Percentiles rank a stretch among this genome's conserved stretches.
Evolutionary conservation across 352 stramenopile genomes (phyloP).

Genomic region (Phytopythium sindhum): DNA sequence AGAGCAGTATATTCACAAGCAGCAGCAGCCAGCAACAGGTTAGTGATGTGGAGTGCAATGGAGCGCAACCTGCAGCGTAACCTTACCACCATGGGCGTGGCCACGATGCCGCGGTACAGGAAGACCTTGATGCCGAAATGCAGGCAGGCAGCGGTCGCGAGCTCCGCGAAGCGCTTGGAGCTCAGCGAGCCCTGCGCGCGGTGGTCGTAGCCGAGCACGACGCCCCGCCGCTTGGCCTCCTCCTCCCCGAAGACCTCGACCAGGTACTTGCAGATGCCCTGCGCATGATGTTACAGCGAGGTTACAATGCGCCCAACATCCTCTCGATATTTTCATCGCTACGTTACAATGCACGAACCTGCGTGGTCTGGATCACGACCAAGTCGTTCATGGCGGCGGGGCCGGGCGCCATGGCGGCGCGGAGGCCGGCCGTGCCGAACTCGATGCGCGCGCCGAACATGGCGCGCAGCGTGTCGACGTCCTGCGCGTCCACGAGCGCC

Average conservation of each 20-base stretch:
- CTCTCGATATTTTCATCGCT: background rate
- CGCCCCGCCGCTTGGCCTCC: slow-evolving; percentile 60
- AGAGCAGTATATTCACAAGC: background rate
- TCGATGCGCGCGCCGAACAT: slow-evolving; percentile 83
- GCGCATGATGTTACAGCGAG: slow-evolving; percentile 89
- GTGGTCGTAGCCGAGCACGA: slow-evolving; percentile 92
- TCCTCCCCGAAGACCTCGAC: slow-evolving; percentile 64
- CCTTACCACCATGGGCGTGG: slow-evolving; percentile 92
- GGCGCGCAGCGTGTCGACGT: slow-evolving; percentile 48
- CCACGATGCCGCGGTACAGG: slow-evolving; percentile 89
- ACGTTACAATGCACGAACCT: slow-evolving; percentile 19
- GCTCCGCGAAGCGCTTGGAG: slow-evolving; percentile 86
- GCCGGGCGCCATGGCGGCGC: slow-evolving; percentile 87
- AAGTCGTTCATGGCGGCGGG: slow-evolving; percentile 91
- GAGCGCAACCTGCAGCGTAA: background rate
- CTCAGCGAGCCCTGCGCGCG: slow-evolving; percentile 69
- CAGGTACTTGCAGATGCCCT: slow-evolving; percentile 88
- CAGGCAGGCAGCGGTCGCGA: slow-evolving; percentile 82
- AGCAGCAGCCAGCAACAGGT: background rate
- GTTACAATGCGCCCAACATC: slow-evolving; percentile 81
- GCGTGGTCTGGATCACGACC: slow-evolving; percentile 90
- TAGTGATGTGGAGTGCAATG: background rate
- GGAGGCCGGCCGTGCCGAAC: slow-evolving; percentile 91
- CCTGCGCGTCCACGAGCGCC: slow-evolving; percentile 48
- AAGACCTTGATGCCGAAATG: slow-evolving; percentile 87